Base-by-base conservation (phyloP, 1,284 basidiomycete genomes). In the Garcileccinum viscosum region DNA sequence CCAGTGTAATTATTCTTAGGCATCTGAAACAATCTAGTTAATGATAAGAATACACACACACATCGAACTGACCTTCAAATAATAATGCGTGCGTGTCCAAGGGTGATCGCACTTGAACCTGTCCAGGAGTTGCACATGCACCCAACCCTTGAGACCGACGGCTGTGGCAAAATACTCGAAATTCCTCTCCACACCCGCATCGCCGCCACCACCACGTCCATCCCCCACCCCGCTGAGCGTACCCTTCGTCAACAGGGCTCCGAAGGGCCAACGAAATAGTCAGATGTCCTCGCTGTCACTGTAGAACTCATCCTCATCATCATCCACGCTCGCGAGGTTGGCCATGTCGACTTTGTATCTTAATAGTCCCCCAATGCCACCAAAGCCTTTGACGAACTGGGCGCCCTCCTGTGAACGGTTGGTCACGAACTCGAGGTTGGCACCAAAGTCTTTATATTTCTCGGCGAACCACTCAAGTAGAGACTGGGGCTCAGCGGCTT, bases 341-440 rank as follows among this genome's bases (percentile, higher is more conserved):
- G 88, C 88, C 82, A 98, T 95, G 83, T 96, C 95, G 74, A 98
- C 95, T 85, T 98, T 97, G 90, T 98, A 98, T 69, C 96, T 90
- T 71, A 98, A 85, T 69, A 99, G 86, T 40, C 97, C 97, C 61
- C 97, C 97, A 73, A 99, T 98, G 42, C 97, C 97, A 84, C 97
- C 97, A 78, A 99, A 99, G 64, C 97, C 98, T 82, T 97, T 97
- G 77, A 98, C 96, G 85, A 99, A 99, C 82, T 99, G 98, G 59
- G 95, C 95, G 40, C 97, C 97, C 81, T 99, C 97, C 80, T 99
- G 97, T n/a, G 95, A 97, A 65, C 90, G 88, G 80, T 95, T 93
- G 72, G 93, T 94, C 60, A 95, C 89, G 77, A 95, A 95, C 81
- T 99, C 97, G 71, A 99, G 91, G 74, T 93, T 93, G 68, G 97